Evolutionary conservation across 306 rosid species (phyloP).

Genomic region (Biancaea sappan): DNA sequence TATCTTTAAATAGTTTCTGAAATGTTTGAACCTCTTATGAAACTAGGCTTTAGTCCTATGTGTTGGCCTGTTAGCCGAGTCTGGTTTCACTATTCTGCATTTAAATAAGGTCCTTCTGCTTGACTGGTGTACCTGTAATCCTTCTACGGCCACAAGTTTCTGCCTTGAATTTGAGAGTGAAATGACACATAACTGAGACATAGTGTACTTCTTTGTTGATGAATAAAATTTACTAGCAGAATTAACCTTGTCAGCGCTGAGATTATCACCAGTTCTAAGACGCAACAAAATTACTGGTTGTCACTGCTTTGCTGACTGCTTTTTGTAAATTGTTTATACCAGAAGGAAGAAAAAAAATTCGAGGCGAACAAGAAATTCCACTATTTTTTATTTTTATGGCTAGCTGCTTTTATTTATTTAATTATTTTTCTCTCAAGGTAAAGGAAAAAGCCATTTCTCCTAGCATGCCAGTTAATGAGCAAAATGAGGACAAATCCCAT

Average conservation of each 20-base stretch:
- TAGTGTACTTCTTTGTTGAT: neutral
- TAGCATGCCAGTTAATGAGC: conserved; percentile 34
- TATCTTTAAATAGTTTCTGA: neutral
- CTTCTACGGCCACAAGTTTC: neutral
- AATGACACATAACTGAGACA: neutral
- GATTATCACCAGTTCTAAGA: neutral
- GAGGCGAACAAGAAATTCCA: neutral
- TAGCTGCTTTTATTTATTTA: conserved; percentile 25
- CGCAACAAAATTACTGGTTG: neutral
- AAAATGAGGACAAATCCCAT: conserved; percentile 39
- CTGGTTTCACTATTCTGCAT: neutral
- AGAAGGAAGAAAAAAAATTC: neutral
- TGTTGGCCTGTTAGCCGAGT: neutral
- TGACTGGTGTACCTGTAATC: neutral
- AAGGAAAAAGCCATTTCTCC: conserved; percentile 33
- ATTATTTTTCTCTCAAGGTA: conserved; percentile 1
- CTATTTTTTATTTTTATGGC: neutral
- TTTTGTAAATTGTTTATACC: neutral
- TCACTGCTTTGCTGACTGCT: neutral
- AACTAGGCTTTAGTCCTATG: neutral
- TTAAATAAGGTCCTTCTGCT: neutral
- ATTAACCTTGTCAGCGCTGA: neutral
- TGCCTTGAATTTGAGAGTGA: neutral
- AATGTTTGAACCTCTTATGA: neutral
- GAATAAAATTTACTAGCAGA: neutral